Evolutionary conservation across 345 rosid genomes (phyloP), one percentile per base, ranked within the genome.

Genomic region (rapeseed (Brassica napus)): DNA sequence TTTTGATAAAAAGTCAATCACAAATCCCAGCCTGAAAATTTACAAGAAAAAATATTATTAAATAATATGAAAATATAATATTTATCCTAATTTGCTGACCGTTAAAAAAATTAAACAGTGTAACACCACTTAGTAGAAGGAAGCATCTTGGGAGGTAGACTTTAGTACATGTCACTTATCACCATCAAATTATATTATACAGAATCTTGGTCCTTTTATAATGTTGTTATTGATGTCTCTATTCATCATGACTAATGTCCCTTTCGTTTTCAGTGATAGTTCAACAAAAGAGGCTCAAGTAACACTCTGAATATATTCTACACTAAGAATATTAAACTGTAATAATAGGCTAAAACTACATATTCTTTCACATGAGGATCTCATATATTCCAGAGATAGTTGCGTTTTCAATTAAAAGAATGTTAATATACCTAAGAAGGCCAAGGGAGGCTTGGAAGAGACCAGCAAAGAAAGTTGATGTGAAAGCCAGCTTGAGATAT

Each of bases 391-490:
- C 1, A 8, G 30, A 71, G 52, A 59, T 16, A 65, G 4, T 69
- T 77, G 30, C 21, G 32, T 59, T 60, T 59, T 10, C 8, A 26
- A 9, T 28, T 11, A 21, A 55, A 15, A 58, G 23, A 59, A 28
- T 14, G 14, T 34, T 4, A 58, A 60, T 9, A n/a, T 84, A 91
- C 99, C 99, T 94, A 23, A 93, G 84, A 30, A 93, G 77, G 47
- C 99, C 98, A 55, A 96, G 83, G 65, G 94, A 88, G 44, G 98
- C 93, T 84, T 96, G 98, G 83, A 96, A 93, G 16, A 93, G 31
- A 70, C 99, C 99, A 54, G 98, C 99, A 69, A 96, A 93, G 89
- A 96, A 90, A 75, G 99, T 93, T 5, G 99, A 85, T 64, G 99
- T 93, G 86, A 96, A 92, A 74, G 99, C 98, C 81, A 96, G 42